A percentile compares a stretch with the other conserved stretches of the same genome.
phyloP scores from a whole-genome alignment of 2,329 filamentous ascomycete genomes.

The Pseudogymnoascus sp. region DNA sequence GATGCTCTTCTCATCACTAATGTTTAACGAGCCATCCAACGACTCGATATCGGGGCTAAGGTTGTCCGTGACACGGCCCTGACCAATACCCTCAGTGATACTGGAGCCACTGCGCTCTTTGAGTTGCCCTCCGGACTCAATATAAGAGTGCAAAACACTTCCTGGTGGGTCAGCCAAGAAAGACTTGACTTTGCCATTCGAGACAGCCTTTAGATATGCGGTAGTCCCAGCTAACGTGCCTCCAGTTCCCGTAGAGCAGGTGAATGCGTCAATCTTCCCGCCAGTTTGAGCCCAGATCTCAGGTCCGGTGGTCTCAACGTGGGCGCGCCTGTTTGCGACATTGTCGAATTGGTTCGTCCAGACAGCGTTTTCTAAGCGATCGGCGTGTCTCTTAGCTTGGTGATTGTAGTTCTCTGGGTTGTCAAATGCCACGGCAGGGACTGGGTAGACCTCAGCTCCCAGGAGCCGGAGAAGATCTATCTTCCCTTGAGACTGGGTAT shows the following conservation, averaged over 20 bases:
- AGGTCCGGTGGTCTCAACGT: conserved; percentile 93
- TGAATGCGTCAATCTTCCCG: conserved; percentile 86
- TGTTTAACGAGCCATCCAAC: conserved; percentile 74
- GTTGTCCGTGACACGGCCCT: conserved; percentile 95
- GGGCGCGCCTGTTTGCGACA: conserved; percentile 82
- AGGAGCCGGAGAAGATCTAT: conserved; percentile 85
- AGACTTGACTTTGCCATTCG: conserved; percentile 68
- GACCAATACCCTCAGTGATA: conserved; percentile 96
- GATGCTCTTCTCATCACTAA: conserved; percentile 88
- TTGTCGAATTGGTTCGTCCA: conserved; percentile 99
- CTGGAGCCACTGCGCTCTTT: conserved; percentile 74
- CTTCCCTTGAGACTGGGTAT: conserved; percentile 97
- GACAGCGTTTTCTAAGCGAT: conserved; percentile 74
- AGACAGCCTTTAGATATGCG: conserved; percentile 77
- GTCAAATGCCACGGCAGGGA: conserved; percentile 91
- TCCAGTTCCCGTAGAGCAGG: conserved; percentile 86
- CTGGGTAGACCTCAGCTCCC: conserved; percentile 90
- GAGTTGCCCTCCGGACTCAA: conserved; percentile 74
- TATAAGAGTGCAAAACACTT: conserved; percentile 86
- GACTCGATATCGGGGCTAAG: conserved; percentile 74
- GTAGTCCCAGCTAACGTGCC: conserved; percentile 87
- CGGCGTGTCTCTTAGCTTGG: conserved; percentile 85
- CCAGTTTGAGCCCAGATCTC: conserved; percentile 93
- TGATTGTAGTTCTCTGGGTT: conserved; percentile 98
- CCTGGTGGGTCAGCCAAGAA: conserved; percentile 93